Evolutionary conservation across 768 basidiomycete genomes (phyloP).

Genomic region (Podaxis mareebaensis): DNA sequence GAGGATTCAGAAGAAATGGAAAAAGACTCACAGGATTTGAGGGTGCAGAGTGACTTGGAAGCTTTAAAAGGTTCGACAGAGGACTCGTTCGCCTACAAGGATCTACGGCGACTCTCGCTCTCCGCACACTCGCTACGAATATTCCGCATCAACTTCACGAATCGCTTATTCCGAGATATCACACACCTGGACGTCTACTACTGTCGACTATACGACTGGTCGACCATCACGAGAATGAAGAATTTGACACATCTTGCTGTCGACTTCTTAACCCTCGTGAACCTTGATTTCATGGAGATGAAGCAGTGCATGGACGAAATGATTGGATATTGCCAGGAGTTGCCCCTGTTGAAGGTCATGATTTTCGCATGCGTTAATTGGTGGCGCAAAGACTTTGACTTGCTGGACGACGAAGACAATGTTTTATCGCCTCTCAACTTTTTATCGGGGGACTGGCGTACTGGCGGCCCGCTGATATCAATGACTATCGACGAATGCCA

Average conservation of each 20-base stretch:
- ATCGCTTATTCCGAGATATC: slow-evolving; percentile 8
- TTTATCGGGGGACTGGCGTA: background rate
- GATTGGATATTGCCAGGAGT: background rate
- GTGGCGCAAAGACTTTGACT: slow-evolving; percentile 5
- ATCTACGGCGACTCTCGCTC: slow-evolving; percentile 5
- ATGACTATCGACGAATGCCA: slow-evolving; percentile 1
- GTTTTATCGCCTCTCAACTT: background rate
- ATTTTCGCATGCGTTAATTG: slow-evolving; percentile 6
- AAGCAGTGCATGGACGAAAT: slow-evolving; percentile 1
- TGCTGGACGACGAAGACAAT: slow-evolving; percentile 2
- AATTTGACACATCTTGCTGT: slow-evolving; percentile 4
- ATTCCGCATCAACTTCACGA: background rate
- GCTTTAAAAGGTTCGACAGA: background rate
- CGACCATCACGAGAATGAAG: background rate
- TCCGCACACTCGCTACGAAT: background rate
- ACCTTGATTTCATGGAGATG: slow-evolving; percentile 4
- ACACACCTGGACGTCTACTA: slow-evolving; percentile 15
- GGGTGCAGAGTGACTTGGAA: too few relatives aligned
- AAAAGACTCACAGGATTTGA: too few relatives aligned
- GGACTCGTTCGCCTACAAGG: slow-evolving; percentile 5
- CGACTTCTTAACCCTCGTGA: slow-evolving; percentile 4
- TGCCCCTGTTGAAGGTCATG: slow-evolving; percentile 6
- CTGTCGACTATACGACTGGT: slow-evolving; percentile 6
- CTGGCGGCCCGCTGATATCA: background rate
- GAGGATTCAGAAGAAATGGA: background rate